Percentiles rank a stretch among this genome's conserved stretches.
phyloP scores from a whole-genome alignment of 129 eudicot genomes.

The Flaveria linearis region DNA sequence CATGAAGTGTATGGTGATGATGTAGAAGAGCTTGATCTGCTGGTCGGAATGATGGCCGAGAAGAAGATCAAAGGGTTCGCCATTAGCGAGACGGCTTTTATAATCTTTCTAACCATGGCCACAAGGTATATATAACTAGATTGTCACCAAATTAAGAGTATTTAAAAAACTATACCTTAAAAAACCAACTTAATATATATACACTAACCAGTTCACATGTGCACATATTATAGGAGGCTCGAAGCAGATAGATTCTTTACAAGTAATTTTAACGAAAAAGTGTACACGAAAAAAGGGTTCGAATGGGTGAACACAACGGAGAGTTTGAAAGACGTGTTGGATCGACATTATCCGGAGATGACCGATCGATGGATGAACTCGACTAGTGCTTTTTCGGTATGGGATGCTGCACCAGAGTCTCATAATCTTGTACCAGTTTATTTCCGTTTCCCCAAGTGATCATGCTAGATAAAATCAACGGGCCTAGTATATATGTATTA shows the following conservation, averaged over 20 bases:
- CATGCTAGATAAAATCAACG: background rate
- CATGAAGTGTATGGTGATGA: conserved; percentile 52
- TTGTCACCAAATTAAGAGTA: background rate
- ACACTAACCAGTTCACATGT: background rate
- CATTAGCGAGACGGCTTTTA: conserved; percentile 63
- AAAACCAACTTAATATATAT: background rate
- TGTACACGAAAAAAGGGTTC: conserved; percentile 59
- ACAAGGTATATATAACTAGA: conserved; percentile 38
- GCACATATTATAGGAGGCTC: conserved; percentile 43
- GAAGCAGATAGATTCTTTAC: conserved; percentile 65
- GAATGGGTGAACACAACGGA: conserved; percentile 66
- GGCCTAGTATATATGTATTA: background rate
- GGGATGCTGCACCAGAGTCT: conserved; percentile 50
- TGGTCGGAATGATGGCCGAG: conserved; percentile 64
- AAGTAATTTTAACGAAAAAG: conserved; percentile 49
- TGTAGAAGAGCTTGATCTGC: conserved; percentile 56
- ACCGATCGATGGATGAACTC: conserved; percentile 59
- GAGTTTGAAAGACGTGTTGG: conserved; percentile 62
- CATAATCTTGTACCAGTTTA: conserved; percentile 49
- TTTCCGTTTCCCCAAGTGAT: conserved; percentile 45
- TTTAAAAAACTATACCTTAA: background rate
- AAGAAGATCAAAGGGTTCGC: conserved; percentile 72
- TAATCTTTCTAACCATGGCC: conserved; percentile 58
- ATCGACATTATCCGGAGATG: conserved; percentile 60
- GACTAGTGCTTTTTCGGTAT: conserved; percentile 58